Evolutionary conservation across 2,329 filamentous ascomycete species (phyloP), one percentile per base, ranked within the genome.

Genomic region (Trichoderma sp.): DNA sequence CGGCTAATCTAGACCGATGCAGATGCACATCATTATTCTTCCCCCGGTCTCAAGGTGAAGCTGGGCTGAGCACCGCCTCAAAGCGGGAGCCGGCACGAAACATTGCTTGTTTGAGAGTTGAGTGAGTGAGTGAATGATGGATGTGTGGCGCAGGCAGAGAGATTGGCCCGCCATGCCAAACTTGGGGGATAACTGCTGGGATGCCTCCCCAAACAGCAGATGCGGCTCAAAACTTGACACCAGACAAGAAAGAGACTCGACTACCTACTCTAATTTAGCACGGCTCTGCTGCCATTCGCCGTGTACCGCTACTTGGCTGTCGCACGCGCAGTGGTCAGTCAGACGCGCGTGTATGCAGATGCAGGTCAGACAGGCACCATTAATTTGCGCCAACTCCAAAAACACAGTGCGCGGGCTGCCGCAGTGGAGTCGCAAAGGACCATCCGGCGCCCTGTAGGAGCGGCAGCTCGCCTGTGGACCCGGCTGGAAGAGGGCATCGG

Each of bases 311-410:
- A n/a, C n/a, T 53, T 30, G 21, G 36, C 26, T 32, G 21, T 47
- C 51, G 21, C 70, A 71, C 62, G 70, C 43, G 70, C 63, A 39
- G 18, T 47, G 65, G 70, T 72, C 70, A 72, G 63, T 72, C 71
- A 72, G 60, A 72, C 71, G 71, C 71, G 71, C 71, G 71, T 72
- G 71, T 72, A 72, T 72, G 71, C 71, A 72, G 66, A 72, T 72
- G 71, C 71, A 72, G 66, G 71, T 72, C 71, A 72, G 65, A 63
- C 70, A 39, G 28, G 28, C 57, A 34, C 28, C 21, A 36, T 4
- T 7, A n/a, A 11, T 9, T 1, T 47, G 43, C 43, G 18, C 21
- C 47, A 53, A 24, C n/a, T 53, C 2, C 24, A 28, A 14, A 6
- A 30, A 34, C 51, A 72, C 71, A 72, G 71, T 72, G 71, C 66